Evolutionary conservation across 306 rosid genomes (phyloP), one percentile per base, ranked within the genome.

Genomic region (Delonix regia): DNA sequence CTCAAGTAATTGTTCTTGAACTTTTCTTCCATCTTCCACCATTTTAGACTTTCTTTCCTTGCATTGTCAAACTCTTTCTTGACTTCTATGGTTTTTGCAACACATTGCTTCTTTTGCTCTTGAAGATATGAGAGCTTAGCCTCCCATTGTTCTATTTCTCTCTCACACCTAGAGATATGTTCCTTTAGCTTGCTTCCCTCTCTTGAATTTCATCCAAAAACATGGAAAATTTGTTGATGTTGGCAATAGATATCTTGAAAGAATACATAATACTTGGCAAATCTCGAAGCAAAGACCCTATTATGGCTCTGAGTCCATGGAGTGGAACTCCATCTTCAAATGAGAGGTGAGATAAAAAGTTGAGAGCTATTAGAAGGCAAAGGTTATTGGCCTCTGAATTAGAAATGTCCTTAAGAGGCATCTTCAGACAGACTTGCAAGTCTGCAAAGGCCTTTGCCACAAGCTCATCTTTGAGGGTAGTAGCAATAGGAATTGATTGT

Each of bases 351-450:
- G 75, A 71, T 65, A 82, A 76, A 79, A 77, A 82, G 25, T 82
- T 45, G 78, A 79, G 18, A 79, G 69, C 48, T 0, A 60, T 78
- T 25, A 72, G 51, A 48, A 78, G 80, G 12, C 22, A 25, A 67
- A 66, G 62, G 21, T 60, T 57, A 13, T 36, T 59, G 63, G 48
- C 18, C 15, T 81, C 62, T 5, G 65, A 66, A 27, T 36, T 74
- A 5, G 71, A 76, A 56, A 81, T 74, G 76, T 81, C 80, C 62
- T 75, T 81, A 21, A 81, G 19, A 66, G 84, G 80, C 19, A 67
- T 34, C 19, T 60, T 74, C 3, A 81, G 55, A 42, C 5, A 65
- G 22, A 30, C 62, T 73, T 80, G 75, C 14, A 80, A 53, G 24
- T 73, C 79, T 0, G 61, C 22, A 55, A 81, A 33, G 5, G 48